phyloP scores from a whole-genome alignment of 805 yeast genomes.

The Nakazawaea wickerhamii region DNA sequence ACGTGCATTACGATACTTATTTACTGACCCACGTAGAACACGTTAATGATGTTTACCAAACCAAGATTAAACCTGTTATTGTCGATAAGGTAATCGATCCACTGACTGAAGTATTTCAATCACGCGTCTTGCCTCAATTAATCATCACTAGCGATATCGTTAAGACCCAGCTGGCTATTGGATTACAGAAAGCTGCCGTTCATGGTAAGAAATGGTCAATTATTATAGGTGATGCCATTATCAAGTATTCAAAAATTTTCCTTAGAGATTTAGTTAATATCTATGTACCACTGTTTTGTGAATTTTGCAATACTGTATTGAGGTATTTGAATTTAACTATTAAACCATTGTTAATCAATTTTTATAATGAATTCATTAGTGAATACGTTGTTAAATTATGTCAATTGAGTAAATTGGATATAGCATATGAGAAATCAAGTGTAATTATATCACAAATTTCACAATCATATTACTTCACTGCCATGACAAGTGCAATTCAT shows the following conservation, averaged over 20 bases:
- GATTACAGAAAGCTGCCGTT: neutral
- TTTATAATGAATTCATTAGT: neutral
- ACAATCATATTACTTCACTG: no score
- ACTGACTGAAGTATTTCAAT: neutral
- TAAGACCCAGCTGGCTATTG: neutral
- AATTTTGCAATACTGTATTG: slow-evolving; percentile 1
- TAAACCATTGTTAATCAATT: neutral
- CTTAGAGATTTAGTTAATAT: slow-evolving; percentile 3
- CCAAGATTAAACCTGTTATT: neutral
- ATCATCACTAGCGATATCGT: neutral
- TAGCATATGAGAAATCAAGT: neutral
- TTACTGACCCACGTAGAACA: neutral
- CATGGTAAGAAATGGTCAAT: neutral
- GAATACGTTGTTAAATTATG: slow-evolving; percentile 1
- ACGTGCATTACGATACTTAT: neutral
- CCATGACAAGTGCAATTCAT: no score
- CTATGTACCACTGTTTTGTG: slow-evolving; percentile 4
- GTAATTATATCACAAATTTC: no score
- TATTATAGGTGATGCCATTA: neutral
- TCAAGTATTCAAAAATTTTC: neutral
- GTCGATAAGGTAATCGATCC: neutral
- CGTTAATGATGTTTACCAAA: neutral
- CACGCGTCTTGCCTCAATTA: neutral
- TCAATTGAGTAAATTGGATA: slow-evolving; percentile 2
- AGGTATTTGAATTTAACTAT: slow-evolving; percentile 1